Evolutionary conservation across 148 eudicot genomes (phyloP).

Genomic region (Chenopodium formosanum): DNA sequence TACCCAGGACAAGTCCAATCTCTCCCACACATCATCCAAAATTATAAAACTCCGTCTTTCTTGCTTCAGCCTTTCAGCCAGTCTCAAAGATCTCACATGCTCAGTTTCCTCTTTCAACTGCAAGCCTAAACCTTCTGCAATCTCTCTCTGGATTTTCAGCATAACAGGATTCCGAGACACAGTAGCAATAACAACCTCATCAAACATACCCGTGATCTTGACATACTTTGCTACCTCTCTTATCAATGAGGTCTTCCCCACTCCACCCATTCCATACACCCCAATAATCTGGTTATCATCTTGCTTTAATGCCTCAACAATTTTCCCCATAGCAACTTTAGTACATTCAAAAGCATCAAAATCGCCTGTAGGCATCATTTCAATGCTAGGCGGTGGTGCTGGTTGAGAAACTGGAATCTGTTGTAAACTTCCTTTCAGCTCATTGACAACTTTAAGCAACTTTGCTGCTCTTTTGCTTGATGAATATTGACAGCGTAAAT

Average conservation of each 20-base stretch:
- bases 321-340: slow-evolving; percentile 20
- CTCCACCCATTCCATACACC: slow-evolving; percentile 55
- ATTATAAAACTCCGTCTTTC: slow-evolving; percentile 35
- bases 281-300: slow-evolving; percentile 32
- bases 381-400: slow-evolving; percentile 30
- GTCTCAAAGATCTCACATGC: slow-evolving; percentile 27
- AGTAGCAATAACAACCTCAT: slow-evolving; percentile 45
- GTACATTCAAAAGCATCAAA: slow-evolving; percentile 36
- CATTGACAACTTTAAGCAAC: slow-evolving; percentile 8
- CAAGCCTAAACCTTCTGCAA: slow-evolving; percentile 39
- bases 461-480: slow-evolving; percentile 31
- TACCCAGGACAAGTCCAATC: slow-evolving; percentile 33
- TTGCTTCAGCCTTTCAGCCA: slow-evolving; percentile 30
- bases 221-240: slow-evolving; percentile 29
- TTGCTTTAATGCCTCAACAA: slow-evolving; percentile 32
- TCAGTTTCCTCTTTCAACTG: slow-evolving; percentile 23
- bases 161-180: slow-evolving; percentile 34
- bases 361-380: slow-evolving; percentile 19
- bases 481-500: slow-evolving; percentile 24
- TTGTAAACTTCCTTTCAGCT: slow-evolving; percentile 21
- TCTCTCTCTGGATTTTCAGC: slow-evolving; percentile 38
- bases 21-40: slow-evolving; percentile 55
- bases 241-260: slow-evolving; percentile 49
- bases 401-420: slow-evolving; percentile 27
- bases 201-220: slow-evolving; percentile 38